Evolutionary conservation across 1,284 basidiomycete species (phyloP), one percentile per base, ranked within the genome.

Genomic region (Cerioporus squamosus): DNA sequence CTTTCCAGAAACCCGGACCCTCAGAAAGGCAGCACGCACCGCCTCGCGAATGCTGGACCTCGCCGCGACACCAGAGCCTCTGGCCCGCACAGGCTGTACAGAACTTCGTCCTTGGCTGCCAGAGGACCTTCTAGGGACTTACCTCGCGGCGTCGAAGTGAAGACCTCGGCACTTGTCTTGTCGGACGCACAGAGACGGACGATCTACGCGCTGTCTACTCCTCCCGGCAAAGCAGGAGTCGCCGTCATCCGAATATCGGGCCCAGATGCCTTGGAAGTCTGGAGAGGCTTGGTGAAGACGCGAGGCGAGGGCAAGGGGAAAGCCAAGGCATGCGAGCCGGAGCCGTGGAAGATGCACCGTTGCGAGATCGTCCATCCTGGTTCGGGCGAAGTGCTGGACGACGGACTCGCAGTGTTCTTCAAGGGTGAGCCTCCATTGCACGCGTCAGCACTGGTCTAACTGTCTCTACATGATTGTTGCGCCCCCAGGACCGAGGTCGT

Each of bases 141-240:
- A 18, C 33, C 18, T 17, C 8, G n/a, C 12, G 14, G 24, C 29
- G 39, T 24, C 38, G 57, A 55, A 29, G 45, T 42, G 18, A 26
- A 31, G 15, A n/a, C 44, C 5, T 40, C 38, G 43, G 52, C 54
- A 10, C 61, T 71, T 12, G 68, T 68, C 0, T 73, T 70, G 36
- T 88, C 87, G 14, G 83, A 87, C 61, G 81, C 86, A 2, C 88
- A 91, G 68, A 77, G 81, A 20, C 70, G 72, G 26, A 96, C 94
- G 0, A 93, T 96, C 57, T 96, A 91, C 70, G 94, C 94, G 0
- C 80, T 95, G 14, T 92, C 94, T 0, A 94, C 93, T 0, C 90
- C 93, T 2, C 84, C 87, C 4, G 93, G 92, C 1, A 93, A 88
- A 64, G 91, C 85, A 2, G 94, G 92, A 26, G 82, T 96, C 17